Conservation (phyloP, 1,284 basidiomycete genomes). For the Moesziomyces antarcticus region DNA sequence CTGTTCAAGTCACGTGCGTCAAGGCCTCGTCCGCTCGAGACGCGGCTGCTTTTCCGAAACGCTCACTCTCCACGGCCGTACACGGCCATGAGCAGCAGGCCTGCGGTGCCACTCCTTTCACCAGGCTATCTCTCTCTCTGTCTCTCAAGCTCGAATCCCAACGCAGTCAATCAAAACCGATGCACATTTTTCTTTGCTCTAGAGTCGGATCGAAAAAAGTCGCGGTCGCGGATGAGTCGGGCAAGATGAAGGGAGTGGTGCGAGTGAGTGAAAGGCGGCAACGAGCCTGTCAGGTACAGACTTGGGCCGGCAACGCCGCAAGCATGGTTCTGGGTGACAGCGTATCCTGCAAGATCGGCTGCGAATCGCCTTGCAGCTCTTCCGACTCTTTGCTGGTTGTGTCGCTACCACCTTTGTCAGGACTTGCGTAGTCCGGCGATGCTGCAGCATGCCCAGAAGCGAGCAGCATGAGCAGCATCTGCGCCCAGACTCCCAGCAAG, state of each 20-base stretch:
- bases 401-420: background rate
- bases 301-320: background rate
- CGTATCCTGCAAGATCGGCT: background rate
- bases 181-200: slow-evolving; percentile 16
- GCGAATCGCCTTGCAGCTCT: background rate
- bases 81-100: no score
- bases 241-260: background rate
- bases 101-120: no score
- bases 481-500: slow-evolving; percentile 28
- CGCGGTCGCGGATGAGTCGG: slow-evolving; percentile 14
- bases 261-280: background rate
- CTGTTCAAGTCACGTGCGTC: background rate
- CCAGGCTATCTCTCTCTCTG: no score
- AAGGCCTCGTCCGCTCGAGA: no score
- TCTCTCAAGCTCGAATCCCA: no score
- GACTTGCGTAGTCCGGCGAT: background rate
- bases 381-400: background rate
- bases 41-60: no score
- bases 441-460: slow-evolving; percentile 3
- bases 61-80: no score
- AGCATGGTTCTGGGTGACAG: background rate
- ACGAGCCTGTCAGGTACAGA: background rate
- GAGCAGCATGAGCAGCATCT: slow-evolving; percentile 18
- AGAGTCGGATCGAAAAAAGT: slow-evolving; percentile 13
- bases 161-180: background rate